phyloP scores from a whole-genome alignment of 202 grass and related monocot species.

The Brachypodium distachyon region DNA sequence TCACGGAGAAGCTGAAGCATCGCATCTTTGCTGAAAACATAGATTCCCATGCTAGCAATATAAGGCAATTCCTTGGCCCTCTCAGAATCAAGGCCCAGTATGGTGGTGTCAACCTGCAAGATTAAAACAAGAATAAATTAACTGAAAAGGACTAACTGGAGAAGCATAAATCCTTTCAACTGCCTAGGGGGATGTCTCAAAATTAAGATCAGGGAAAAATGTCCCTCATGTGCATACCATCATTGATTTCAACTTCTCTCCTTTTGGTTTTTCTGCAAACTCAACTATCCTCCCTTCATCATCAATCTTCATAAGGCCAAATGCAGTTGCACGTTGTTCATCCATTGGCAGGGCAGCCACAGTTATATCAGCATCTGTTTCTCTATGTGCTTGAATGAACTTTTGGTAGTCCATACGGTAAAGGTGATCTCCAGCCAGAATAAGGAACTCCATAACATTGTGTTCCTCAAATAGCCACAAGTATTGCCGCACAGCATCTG shows the following conservation, averaged over 20 bases:
- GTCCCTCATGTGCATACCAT: slow-evolving; percentile 36
- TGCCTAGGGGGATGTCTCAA: not conserved
- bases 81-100: slow-evolving; percentile 67
- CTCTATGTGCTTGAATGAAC: slow-evolving; percentile 85
- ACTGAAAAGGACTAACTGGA: not conserved
- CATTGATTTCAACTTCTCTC: slow-evolving; percentile 69
- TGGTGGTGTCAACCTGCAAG: slow-evolving; percentile 92
- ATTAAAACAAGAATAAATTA: slow-evolving; percentile 5
- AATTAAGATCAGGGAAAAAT: not conserved
- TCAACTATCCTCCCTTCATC: slow-evolving; percentile 78
- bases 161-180: slow-evolving; percentile 1
- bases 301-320: slow-evolving; percentile 87
- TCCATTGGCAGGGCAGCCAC: slow-evolving; percentile 83
- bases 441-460: slow-evolving; percentile 78
- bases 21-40: slow-evolving; percentile 87
- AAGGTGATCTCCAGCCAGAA: slow-evolving; percentile 85
- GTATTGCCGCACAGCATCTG: slow-evolving; percentile 75
- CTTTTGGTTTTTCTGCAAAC: slow-evolving; percentile 84
- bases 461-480: slow-evolving; percentile 88
- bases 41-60: slow-evolving; percentile 97
- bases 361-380: slow-evolving; percentile 77
- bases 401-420: slow-evolving; percentile 94
- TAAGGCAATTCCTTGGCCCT: slow-evolving; percentile 88
- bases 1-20: slow-evolving; percentile 80
- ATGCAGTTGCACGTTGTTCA: slow-evolving; percentile 69